Evolutionary conservation across 2,329 filamentous ascomycete species (phyloP).

Genomic region (Epichloe aotearoae): DNA sequence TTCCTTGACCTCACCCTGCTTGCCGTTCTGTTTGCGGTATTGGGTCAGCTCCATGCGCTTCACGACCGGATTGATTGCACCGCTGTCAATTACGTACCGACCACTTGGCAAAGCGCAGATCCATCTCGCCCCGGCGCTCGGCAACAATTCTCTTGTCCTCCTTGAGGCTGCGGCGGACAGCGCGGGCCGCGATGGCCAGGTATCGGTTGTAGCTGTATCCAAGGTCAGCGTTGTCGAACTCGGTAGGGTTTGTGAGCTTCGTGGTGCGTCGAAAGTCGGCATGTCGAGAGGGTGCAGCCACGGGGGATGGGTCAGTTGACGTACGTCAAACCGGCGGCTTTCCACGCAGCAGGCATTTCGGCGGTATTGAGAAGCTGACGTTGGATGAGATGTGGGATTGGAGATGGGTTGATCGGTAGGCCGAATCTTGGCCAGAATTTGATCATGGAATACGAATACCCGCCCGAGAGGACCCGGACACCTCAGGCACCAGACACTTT

Average conservation of each 20-base stretch:
- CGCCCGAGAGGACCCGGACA: slow-evolving; percentile 12
- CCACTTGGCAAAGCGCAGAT: slow-evolving; percentile 90
- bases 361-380: slow-evolving; percentile 21
- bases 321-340: slow-evolving; percentile 92
- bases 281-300: neutral
- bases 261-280: neutral
- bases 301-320: slow-evolving; percentile 27
- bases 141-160: slow-evolving; percentile 79
- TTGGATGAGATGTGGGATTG: slow-evolving; percentile 13
- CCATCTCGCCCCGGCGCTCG: slow-evolving; percentile 81
- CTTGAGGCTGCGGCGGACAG: slow-evolving; percentile 93
- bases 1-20: slow-evolving; percentile 76
- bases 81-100: slow-evolving; percentile 45
- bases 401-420: slow-evolving; percentile 20
- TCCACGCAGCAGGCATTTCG: slow-evolving; percentile 97
- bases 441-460: slow-evolving; percentile 11
- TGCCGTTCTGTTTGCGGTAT: slow-evolving; percentile 63
- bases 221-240: slow-evolving; percentile 1
- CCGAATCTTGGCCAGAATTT: slow-evolving; percentile 24
- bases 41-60: slow-evolving; percentile 8
- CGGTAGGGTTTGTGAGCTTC: slow-evolving; percentile 1
- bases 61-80: neutral
- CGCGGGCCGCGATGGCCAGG: slow-evolving; percentile 86
- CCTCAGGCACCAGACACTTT: slow-evolving; percentile 17
- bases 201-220: slow-evolving; percentile 91